Evolutionary conservation across 805 yeast genomes (phyloP).

Genomic region (Ogataea pignaliae): DNA sequence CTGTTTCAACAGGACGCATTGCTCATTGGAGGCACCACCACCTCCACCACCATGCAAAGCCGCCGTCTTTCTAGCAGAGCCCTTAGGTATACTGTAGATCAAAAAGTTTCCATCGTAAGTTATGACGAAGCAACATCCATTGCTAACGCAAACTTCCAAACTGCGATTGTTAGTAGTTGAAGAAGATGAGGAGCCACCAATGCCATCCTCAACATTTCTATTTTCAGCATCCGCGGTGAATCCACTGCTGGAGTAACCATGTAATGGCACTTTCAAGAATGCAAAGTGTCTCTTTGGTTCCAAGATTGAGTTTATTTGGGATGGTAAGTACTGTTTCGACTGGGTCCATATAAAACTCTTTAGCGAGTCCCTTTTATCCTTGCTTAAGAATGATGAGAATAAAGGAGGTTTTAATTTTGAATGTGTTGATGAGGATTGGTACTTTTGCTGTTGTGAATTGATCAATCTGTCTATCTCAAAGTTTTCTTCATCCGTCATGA

Average conservation of each 20-base stretch:
- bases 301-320: conserved; percentile 72
- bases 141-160: conserved; percentile 24
- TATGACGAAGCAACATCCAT: conserved; percentile 58
- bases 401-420: conserved; percentile 4
- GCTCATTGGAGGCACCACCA: background rate
- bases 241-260: conserved; percentile 1
- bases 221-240: too few species aligned
- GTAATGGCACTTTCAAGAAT: conserved; percentile 55
- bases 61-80: conserved; percentile 47
- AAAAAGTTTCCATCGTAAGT: conserved; percentile 79
- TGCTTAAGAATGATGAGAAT: conserved; percentile 7
- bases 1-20: conserved; percentile 55
- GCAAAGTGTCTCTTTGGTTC: conserved; percentile 94
- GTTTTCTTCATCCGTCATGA: conserved; percentile 24
- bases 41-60: background rate
- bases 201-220: too few species aligned
- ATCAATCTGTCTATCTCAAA: conserved; percentile 29
- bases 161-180: too few species aligned
- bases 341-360: conserved; percentile 24
- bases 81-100: conserved; percentile 71
- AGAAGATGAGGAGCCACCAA: too few species aligned
- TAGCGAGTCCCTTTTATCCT: conserved; percentile 22
- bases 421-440: background rate
- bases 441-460: conserved; percentile 9
- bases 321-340: conserved; percentile 54